Evolutionary conservation across 2,329 filamentous ascomycete genomes (phyloP).

Genomic region (Fusarium sp.): DNA sequence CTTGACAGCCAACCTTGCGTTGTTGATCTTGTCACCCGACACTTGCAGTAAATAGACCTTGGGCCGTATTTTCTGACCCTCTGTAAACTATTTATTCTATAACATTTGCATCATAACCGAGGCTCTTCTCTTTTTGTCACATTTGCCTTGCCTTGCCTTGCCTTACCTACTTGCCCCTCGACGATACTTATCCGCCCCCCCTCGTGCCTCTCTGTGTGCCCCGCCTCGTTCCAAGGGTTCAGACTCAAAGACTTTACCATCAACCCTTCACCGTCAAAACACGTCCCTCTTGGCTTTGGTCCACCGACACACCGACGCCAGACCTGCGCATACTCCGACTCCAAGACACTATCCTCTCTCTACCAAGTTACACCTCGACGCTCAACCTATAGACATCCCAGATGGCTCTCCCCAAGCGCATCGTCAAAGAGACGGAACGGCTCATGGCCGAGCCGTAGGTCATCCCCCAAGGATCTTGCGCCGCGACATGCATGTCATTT

Average conservation of each 20-base stretch:
- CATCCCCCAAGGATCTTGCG: slow-evolving; percentile 17
- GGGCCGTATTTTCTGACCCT: not conserved
- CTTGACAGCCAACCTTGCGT: not conserved
- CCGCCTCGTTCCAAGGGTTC: slow-evolving; percentile 32
- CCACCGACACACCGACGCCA: not conserved
- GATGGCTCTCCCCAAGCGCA: slow-evolving; percentile 92
- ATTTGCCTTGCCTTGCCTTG: not conserved
- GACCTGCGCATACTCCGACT: not conserved
- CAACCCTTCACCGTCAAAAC: slow-evolving; percentile 18
- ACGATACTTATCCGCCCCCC: slow-evolving; percentile 8
- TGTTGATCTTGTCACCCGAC: slow-evolving; percentile 14
- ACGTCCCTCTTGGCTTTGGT: not conserved
- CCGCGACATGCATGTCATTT: slow-evolving; percentile 19
- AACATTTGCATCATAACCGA: not conserved
- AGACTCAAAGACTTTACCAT: slow-evolving; percentile 20
- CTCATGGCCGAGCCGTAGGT: slow-evolving; percentile 95
- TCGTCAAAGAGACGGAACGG: slow-evolving; percentile 98
- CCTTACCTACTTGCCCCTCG: slow-evolving; percentile 7
- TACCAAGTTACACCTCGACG: not conserved
- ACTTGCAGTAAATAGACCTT: not conserved
- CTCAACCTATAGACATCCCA: slow-evolving; percentile 2
- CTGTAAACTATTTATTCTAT: not conserved
- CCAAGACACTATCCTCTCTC: not conserved
- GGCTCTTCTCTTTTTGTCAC: not conserved
- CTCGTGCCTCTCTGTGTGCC: slow-evolving; percentile 23